phyloP scores from a whole-genome alignment of 2,329 filamentous ascomycete genomes.

The Cercospora brassicicola region DNA sequence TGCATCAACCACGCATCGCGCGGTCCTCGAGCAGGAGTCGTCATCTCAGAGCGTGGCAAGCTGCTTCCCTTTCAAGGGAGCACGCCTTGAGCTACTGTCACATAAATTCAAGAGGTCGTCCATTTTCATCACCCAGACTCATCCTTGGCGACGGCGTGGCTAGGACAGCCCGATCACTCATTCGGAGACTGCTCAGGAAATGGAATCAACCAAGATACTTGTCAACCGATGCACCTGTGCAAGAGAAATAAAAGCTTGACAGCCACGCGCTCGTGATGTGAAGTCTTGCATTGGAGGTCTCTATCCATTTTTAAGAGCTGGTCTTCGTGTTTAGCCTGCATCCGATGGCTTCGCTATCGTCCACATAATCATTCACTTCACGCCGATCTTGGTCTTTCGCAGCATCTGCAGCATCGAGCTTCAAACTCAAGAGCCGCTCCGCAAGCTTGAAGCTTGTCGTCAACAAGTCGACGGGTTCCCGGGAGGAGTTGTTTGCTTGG shows the following conservation, averaged over 20 bases:
- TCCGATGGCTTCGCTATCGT: neutral
- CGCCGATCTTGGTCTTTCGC: neutral
- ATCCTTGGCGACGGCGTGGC: too few species aligned
- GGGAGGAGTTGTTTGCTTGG: neutral
- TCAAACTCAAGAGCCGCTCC: neutral
- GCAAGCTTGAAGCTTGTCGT: neutral
- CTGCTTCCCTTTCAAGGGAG: neutral
- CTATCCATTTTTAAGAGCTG: neutral
- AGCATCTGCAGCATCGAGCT: neutral
- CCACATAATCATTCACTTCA: neutral
- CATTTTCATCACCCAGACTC: too few species aligned
- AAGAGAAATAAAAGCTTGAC: neutral
- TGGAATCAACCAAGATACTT: too few species aligned
- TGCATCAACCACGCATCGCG: neutral
- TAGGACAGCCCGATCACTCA: too few species aligned
- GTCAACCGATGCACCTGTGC: too few species aligned
- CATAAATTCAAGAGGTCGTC: too few species aligned
- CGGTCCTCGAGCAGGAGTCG: neutral
- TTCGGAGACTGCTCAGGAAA: too few species aligned
- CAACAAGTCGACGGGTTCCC: neutral
- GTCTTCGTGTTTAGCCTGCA: neutral
- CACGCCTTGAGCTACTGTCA: too few species aligned
- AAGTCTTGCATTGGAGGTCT: neutral
- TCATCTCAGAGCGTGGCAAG: neutral
- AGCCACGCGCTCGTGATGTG: neutral